A percentile compares a stretch with the other conserved stretches of the same genome.
Evolutionary conservation across 805 yeast species (phyloP).

Genomic region (Metschnikowia henanensis): DNA sequence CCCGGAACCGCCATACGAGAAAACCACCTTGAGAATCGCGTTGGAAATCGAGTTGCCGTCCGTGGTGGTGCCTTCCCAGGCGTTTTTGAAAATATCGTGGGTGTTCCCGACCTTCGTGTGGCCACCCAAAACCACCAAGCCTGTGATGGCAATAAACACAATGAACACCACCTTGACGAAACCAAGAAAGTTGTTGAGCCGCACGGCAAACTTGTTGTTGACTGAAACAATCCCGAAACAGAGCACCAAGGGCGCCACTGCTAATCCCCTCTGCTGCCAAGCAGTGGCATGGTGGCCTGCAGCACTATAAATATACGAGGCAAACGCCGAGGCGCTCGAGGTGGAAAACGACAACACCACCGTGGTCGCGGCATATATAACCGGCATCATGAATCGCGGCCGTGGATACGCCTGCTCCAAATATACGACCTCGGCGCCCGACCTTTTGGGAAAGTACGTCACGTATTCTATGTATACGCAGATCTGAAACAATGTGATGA

Average conservation of each 20-base stretch:
- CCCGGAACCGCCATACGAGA: conserved; percentile 42
- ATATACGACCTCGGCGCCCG: conserved; percentile 40
- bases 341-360: conserved; percentile 37
- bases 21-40: conserved; percentile 45
- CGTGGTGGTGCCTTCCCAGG: conserved; percentile 41
- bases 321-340: conserved; percentile 39
- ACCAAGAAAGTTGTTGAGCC: conserved; percentile 33
- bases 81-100: conserved; percentile 32
- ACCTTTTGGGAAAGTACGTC: conserved; percentile 35
- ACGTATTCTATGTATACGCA: conserved; percentile 42
- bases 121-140: conserved; percentile 38
- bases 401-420: conserved; percentile 39
- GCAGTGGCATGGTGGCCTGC: conserved; percentile 27
- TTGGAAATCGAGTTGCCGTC: conserved; percentile 43
- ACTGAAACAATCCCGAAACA: conserved; percentile 22
- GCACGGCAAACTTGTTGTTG: conserved; percentile 30
- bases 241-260: conserved; percentile 30
- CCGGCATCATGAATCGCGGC: conserved; percentile 35
- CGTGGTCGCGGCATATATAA: conserved; percentile 38
- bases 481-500: conserved; percentile 38
- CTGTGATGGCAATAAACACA: conserved; percentile 33
- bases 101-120: conserved; percentile 34
- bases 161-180: conserved; percentile 35
- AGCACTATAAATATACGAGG: conserved; percentile 32
- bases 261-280: conserved; percentile 40